Evolutionary conservation across 345 rosid genomes (phyloP).

Genomic region (Litchi chinensis): DNA sequence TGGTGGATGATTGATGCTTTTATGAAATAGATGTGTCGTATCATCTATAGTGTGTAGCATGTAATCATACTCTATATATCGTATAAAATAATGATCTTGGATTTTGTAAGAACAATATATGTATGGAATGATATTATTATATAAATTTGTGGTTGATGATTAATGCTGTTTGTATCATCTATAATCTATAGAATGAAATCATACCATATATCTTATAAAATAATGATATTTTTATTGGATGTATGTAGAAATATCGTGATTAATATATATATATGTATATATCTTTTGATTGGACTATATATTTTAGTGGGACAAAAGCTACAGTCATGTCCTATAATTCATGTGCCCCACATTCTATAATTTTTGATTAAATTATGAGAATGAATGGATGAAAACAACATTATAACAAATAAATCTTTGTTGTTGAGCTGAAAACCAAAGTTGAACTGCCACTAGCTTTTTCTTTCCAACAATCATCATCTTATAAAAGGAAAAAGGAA

Average conservation of each 20-base stretch:
- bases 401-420: constrained; percentile 2
- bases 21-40: too few relatives aligned
- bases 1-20: too few relatives aligned
- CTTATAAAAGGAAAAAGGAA: not conserved
- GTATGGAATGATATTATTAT: too few relatives aligned
- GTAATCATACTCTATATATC: too few relatives aligned
- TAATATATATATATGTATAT: too few relatives aligned
- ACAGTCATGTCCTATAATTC: not conserved
- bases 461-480: not conserved
- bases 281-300: not conserved
- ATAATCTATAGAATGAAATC: not conserved
- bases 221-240: too few relatives aligned
- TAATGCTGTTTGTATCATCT: too few relatives aligned
- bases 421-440: not conserved
- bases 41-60: too few relatives aligned
- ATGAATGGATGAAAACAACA: constrained; percentile 11
- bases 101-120: too few relatives aligned
- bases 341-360: constrained; percentile 3
- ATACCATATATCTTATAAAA: not conserved
- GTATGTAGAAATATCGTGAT: too few relatives aligned
- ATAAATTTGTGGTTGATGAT: not conserved
- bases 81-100: too few relatives aligned
- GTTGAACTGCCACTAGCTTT: not conserved
- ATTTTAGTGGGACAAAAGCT: not conserved
- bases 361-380: not conserved